These are phyloP conservation scores for Suillus spraguei DNA, from an alignment of 768 basidiomycete species.

Conservation along the genomic window DNA sequence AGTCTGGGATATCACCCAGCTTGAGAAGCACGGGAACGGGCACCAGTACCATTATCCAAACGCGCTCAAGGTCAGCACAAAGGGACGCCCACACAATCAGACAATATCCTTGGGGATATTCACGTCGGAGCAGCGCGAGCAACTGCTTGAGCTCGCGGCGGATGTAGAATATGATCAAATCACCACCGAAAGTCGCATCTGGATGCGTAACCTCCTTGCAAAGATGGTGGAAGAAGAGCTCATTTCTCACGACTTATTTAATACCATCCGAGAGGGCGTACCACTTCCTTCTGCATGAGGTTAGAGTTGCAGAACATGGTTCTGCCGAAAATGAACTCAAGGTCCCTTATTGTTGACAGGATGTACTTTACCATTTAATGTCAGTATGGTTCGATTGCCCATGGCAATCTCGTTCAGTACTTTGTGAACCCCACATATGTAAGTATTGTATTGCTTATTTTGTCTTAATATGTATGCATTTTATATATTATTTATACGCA, in stretches of 20 bases:
- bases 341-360: slow-evolving; percentile 1
- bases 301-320: not conserved
- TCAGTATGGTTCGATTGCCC: not conserved
- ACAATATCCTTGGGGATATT: slow-evolving; percentile 23
- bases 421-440: not conserved
- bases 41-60: slow-evolving; percentile 31
- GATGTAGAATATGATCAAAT: slow-evolving; percentile 23
- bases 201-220: slow-evolving; percentile 25
- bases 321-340: not conserved
- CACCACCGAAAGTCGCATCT: slow-evolving; percentile 15
- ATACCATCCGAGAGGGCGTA: not conserved
- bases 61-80: slow-evolving; percentile 26
- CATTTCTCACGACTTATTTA: slow-evolving; percentile 11
- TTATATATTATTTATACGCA: not conserved
- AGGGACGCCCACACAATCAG: slow-evolving; percentile 13
- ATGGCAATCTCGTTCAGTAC: not conserved
- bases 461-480: not conserved
- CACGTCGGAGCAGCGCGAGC: slow-evolving; percentile 28
- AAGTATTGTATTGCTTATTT: not conserved
- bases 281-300: not conserved
- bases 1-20: slow-evolving; percentile 32
- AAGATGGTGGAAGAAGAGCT: slow-evolving; percentile 18
- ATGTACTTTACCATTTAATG: not conserved
- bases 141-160: slow-evolving; percentile 28
- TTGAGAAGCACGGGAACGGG: slow-evolving; percentile 17